These are phyloP conservation scores for Mycena pura DNA, from an alignment of 768 basidiomycete genomes.

Conservation along the genomic window DNA sequence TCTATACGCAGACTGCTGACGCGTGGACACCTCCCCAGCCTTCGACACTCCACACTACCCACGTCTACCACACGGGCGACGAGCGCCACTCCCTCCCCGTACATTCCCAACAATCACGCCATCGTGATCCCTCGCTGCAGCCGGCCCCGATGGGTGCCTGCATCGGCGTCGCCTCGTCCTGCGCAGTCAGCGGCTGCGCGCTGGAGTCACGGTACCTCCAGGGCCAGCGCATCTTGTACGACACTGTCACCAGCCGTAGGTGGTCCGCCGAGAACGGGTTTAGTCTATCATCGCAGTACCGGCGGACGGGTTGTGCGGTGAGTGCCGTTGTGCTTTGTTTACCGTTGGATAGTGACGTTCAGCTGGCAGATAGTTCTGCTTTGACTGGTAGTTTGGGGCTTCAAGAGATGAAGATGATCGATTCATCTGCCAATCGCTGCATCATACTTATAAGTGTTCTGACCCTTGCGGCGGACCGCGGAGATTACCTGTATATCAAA, in stretches of 20 bases:
- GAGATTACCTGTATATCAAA: too few species aligned
- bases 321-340: constrained; percentile 33
- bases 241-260: constrained; percentile 80
- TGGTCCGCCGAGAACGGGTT: constrained; percentile 65
- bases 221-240: constrained; percentile 82
- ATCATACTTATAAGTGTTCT: too few species aligned
- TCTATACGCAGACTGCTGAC: neutral
- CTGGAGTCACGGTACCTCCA: constrained; percentile 85
- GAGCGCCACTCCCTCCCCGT: constrained; percentile 35
- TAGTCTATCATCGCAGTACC: constrained; percentile 54
- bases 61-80: constrained; percentile 93
- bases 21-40: constrained; percentile 49
- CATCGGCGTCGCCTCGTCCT: constrained; percentile 66
- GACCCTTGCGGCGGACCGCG: too few species aligned
- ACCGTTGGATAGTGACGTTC: neutral
- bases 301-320: constrained; percentile 71
- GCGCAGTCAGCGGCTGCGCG: constrained; percentile 75
- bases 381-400: constrained; percentile 71
- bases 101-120: neutral
- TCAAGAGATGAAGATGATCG: too few species aligned
- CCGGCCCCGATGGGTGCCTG: constrained; percentile 90
- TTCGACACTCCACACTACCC: constrained; percentile 76
- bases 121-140: constrained; percentile 31
- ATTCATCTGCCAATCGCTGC: too few species aligned
- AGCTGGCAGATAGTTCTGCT: constrained; percentile 76